Evolutionary conservation across 768 basidiomycete species (phyloP).

Genomic region (Suillus subaureus): DNA sequence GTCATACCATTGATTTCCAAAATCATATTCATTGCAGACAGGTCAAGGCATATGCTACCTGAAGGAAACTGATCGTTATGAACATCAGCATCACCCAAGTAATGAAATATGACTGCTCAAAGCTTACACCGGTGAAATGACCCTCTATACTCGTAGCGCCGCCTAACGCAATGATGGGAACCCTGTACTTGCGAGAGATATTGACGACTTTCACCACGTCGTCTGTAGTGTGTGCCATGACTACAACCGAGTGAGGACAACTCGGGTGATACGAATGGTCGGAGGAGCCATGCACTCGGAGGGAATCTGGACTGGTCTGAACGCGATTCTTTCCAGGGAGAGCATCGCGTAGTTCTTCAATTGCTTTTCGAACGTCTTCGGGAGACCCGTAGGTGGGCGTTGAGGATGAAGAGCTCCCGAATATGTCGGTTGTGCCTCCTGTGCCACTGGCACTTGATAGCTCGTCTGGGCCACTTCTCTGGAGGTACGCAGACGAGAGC

Average conservation of each 20-base stretch:
- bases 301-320: conserved; percentile 49
- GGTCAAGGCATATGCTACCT: conserved; percentile 69
- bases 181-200: conserved; percentile 67
- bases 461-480: conserved; percentile 1
- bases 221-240: conserved; percentile 66
- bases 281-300: conserved; percentile 64
- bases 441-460: neutral
- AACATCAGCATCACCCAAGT: neutral
- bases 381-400: conserved; percentile 46
- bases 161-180: conserved; percentile 81
- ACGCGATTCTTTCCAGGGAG: conserved; percentile 53
- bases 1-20: conserved; percentile 53
- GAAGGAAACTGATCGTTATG: conserved; percentile 34
- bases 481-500: conserved; percentile 11
- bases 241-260: conserved; percentile 57
- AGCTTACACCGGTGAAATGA: conserved; percentile 73
- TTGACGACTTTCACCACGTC: conserved; percentile 84
- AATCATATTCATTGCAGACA: conserved; percentile 69
- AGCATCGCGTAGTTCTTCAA: conserved; percentile 48
- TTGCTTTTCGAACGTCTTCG: conserved; percentile 51
- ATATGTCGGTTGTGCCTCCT: neutral
- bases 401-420: conserved; percentile 8
- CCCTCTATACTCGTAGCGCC: conserved; percentile 90
- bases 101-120: neutral
- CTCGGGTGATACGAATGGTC: conserved; percentile 69